Conservation (phyloP, 371 early-diverging fungal genomes). For the Mucor circinelloides region DNA sequence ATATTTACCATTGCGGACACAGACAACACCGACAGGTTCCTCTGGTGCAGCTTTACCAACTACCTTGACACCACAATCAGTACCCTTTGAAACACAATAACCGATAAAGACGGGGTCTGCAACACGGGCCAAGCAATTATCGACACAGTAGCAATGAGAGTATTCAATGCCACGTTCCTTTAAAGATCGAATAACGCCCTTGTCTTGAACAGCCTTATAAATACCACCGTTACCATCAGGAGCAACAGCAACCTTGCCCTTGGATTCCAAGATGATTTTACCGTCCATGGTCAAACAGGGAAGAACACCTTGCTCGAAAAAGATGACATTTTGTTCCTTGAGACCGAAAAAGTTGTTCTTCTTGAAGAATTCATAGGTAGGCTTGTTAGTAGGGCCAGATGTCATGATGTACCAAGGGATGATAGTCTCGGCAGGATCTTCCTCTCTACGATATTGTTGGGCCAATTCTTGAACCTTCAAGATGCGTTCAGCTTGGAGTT, state of each 20-base stretch:
- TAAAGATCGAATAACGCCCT: constrained; percentile 64
- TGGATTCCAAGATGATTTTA: constrained; percentile 86
- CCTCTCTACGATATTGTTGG: constrained; percentile 39
- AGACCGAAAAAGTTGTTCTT: constrained; percentile 81
- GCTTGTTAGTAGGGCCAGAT: constrained; percentile 85
- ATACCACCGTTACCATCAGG: constrained; percentile 87
- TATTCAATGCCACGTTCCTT: constrained; percentile 62
- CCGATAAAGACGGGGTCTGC: constrained; percentile 95
- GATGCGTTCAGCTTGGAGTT: constrained; percentile 92
- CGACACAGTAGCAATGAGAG: constrained; percentile 93
- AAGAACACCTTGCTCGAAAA: constrained; percentile 32
- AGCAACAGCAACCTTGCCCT: constrained; percentile 71
- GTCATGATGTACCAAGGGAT: constrained; percentile 96
- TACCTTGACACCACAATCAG: constrained; percentile 88
- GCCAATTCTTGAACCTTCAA: constrained; percentile 80
- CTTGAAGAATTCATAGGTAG: constrained; percentile 77
- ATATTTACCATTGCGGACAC: constrained; percentile 78
- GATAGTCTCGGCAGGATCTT: constrained; percentile 32
- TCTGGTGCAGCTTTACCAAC: constrained; percentile 84
- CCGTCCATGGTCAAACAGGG: constrained; percentile 84
- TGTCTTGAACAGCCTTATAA: constrained; percentile 68
- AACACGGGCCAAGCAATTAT: constrained; percentile 93
- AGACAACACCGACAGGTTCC: constrained; percentile 96
- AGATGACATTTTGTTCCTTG: constrained; percentile 15
- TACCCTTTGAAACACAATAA: constrained; percentile 55